Percentiles rank a stretch among this genome's conserved stretches.
phyloP scores from a whole-genome alignment of 768 basidiomycete species.

The Sporobolomyces roseus region DNA sequence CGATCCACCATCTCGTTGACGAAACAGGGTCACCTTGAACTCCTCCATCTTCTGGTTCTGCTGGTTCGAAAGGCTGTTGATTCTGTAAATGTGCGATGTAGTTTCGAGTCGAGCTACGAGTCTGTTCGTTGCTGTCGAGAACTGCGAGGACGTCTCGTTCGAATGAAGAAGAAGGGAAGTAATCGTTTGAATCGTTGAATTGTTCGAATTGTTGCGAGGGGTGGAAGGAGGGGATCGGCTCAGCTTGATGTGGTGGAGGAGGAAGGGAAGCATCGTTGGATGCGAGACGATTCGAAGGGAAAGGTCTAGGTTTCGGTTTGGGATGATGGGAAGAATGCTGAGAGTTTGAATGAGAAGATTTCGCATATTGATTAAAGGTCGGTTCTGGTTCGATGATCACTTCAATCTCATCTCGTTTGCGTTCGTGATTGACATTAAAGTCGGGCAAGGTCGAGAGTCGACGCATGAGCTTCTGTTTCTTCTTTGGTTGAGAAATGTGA shows the following conservation, averaged over 20 bases:
- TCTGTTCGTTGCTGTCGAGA: background rate
- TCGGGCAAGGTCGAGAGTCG: background rate
- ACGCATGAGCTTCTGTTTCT: background rate
- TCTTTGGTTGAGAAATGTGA: too few species aligned
- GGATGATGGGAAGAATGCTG: background rate
- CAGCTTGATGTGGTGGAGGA: background rate
- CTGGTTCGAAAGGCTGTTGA: background rate
- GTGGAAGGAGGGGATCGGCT: background rate
- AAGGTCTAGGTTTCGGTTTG: background rate
- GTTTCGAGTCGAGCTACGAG: background rate
- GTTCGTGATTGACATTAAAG: too few species aligned
- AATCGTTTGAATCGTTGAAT: background rate
- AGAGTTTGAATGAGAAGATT: conserved; percentile 1
- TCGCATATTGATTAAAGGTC: too few species aligned
- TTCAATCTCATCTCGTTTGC: background rate
- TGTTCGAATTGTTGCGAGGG: background rate
- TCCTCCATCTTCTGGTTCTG: background rate
- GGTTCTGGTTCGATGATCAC: background rate
- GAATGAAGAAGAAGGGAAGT: background rate
- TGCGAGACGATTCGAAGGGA: too few species aligned
- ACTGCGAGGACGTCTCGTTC: background rate
- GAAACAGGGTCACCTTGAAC: too few species aligned
- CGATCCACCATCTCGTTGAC: conserved; percentile 4
- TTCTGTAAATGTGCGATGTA: background rate
- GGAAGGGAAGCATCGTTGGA: background rate